Percentiles rank a stretch among this genome's conserved stretches.
These are phyloP conservation scores for Didymella exigua DNA, from an alignment of 2,329 filamentous ascomycete species.

Conservation along the genomic window DNA sequence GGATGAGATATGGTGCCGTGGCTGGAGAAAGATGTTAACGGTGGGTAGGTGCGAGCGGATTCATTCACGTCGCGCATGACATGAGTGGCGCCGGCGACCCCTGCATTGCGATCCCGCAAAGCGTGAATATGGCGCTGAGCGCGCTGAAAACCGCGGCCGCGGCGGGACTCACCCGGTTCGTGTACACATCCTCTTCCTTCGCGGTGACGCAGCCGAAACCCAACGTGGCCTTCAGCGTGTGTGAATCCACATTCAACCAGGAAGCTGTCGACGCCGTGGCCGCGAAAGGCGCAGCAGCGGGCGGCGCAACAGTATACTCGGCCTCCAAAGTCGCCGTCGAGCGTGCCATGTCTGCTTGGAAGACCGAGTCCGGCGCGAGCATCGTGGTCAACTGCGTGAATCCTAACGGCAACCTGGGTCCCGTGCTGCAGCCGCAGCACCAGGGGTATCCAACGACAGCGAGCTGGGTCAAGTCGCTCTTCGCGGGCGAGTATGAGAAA, in stretches of 20 bases:
- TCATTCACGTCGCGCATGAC: constrained; percentile 55
- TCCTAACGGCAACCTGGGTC: constrained; percentile 46
- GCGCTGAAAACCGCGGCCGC: constrained; percentile 52
- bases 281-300: constrained; percentile 16
- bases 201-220: constrained; percentile 45
- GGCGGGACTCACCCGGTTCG: constrained; percentile 44
- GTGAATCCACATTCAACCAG: constrained; percentile 48
- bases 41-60: constrained; percentile 40
- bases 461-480: constrained; percentile 31
- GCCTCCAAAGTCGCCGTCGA: constrained; percentile 57
- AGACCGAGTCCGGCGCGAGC: constrained; percentile 50
- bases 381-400: constrained; percentile 53
- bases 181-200: constrained; percentile 53
- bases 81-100: constrained; percentile 43
- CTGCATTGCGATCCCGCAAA: constrained; percentile 51
- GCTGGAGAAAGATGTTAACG: neutral
- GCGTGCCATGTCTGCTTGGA: constrained; percentile 54
- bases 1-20: neutral
- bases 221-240: constrained; percentile 42
- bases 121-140: constrained; percentile 45
- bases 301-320: constrained; percentile 45
- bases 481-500: constrained; percentile 36
- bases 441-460: constrained; percentile 42
- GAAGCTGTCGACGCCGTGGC: constrained; percentile 38
- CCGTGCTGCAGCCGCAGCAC: constrained; percentile 42